These are phyloP conservation scores for Daldinia vernicosa DNA, from an alignment of 495 filamentous ascomycete genomes.

Conservation along the genomic window DNA sequence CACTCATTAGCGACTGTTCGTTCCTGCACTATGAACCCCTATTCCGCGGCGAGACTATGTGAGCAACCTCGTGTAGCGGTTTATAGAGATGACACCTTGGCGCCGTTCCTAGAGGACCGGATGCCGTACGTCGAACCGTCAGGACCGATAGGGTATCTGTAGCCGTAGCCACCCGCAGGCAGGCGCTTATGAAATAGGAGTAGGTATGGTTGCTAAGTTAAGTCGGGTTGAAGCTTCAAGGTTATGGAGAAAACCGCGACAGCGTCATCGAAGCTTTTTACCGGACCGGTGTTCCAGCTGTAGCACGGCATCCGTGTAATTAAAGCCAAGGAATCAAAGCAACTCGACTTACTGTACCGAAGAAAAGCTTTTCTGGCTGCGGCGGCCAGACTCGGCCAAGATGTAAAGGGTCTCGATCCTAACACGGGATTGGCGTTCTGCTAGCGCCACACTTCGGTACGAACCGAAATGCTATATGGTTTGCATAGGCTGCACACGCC, in stretches of 20 bases:
- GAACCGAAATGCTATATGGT: constrained; percentile 28
- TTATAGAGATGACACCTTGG: constrained; percentile 30
- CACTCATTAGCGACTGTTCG: not conserved
- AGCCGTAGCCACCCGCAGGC: not conserved
- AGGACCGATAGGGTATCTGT: not conserved
- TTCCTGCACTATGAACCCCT: not conserved
- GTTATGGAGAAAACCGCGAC: not conserved
- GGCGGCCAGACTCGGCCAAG: constrained; percentile 20
- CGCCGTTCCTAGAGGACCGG: constrained; percentile 5
- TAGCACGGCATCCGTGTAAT: constrained; percentile 11
- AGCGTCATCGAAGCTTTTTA: constrained; percentile 8
- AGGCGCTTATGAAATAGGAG: not conserved
- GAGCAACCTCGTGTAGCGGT: constrained; percentile 11
- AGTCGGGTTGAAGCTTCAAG: not conserved
- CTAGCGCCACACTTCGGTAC: constrained; percentile 29
- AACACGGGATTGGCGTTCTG: not conserved
- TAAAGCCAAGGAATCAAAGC: constrained; percentile 17
- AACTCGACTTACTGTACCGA: constrained; percentile 12
- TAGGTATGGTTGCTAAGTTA: not conserved
- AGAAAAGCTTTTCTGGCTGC: not conserved
- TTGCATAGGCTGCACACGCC: constrained; percentile 24
- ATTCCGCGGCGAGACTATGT: not conserved
- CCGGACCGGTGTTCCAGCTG: constrained; percentile 38
- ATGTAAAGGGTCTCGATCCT: not conserved
- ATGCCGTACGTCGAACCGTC: not conserved